Conservation (phyloP, 352 stramenopile species). For the Phytophthora sansomeana region DNA sequence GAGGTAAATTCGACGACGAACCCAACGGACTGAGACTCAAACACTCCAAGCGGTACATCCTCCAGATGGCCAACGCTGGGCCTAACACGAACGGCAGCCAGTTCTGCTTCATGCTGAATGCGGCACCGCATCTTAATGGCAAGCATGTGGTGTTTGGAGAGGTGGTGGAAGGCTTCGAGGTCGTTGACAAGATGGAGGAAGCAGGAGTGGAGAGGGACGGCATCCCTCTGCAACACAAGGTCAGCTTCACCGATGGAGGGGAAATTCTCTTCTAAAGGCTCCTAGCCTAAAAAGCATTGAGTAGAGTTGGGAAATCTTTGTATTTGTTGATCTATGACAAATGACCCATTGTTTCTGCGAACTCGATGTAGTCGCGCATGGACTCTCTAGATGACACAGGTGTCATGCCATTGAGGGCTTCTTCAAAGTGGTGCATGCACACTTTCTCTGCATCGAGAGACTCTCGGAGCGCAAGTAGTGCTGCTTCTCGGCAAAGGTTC, state of each 20-base stretch:
- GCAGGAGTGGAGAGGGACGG: slow-evolving; percentile 70
- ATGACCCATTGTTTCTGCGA: slow-evolving; percentile 68
- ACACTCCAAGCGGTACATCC: slow-evolving; percentile 84
- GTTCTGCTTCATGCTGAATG: slow-evolving; percentile 98
- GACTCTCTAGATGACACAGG: slow-evolving; percentile 67
- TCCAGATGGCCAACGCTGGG: slow-evolving; percentile 98
- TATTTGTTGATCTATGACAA: slow-evolving; percentile 34
- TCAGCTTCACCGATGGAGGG: slow-evolving; percentile 76
- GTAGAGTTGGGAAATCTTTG: neutral
- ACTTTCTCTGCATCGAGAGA: slow-evolving; percentile 65
- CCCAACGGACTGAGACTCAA: slow-evolving; percentile 87
- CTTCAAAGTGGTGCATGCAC: slow-evolving; percentile 65
- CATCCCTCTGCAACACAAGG: slow-evolving; percentile 75
- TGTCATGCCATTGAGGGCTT: slow-evolving; percentile 53
- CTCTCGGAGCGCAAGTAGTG: slow-evolving; percentile 74
- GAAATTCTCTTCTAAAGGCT: slow-evolving; percentile 63
- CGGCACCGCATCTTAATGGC: slow-evolving; percentile 79
- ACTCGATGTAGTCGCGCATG: slow-evolving; percentile 65
- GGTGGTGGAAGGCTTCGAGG: slow-evolving; percentile 82
- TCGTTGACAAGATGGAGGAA: slow-evolving; percentile 86
- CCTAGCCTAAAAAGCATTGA: neutral
- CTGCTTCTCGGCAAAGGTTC: slow-evolving; percentile 90
- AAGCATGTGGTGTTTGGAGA: slow-evolving; percentile 90
- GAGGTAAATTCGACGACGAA: slow-evolving; percentile 98
- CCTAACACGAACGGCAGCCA: slow-evolving; percentile 98